Conservation (phyloP, 1,284 basidiomycete species). For the Irpex lacteus region DNA sequence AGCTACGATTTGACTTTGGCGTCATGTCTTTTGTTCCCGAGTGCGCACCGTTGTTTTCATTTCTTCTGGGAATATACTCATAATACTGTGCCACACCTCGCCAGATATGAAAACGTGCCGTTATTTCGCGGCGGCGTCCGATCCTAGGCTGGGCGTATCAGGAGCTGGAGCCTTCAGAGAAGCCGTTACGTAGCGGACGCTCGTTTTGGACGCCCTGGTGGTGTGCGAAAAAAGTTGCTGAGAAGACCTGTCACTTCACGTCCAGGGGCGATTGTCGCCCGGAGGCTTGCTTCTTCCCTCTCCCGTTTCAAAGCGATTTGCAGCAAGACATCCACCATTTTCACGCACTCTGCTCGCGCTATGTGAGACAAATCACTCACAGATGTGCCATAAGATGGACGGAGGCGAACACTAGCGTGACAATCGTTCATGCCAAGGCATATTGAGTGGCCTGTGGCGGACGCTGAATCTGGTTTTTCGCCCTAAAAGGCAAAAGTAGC, state of each 20-base stretch:
- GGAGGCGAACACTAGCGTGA: neutral
- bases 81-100: neutral
- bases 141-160: neutral
- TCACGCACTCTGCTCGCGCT: neutral
- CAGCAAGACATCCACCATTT: neutral
- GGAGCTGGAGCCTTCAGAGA: too few species aligned
- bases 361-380: neutral
- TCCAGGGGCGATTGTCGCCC: neutral
- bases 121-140: neutral
- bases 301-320: neutral
- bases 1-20: neutral
- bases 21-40: neutral
- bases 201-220: neutral
- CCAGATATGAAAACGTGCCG: neutral
- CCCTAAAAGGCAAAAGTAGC: neutral
- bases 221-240: neutral
- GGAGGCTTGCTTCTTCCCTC: neutral
- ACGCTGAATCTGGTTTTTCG: neutral
- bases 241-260: neutral
- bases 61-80: neutral
- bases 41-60: neutral
- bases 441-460: neutral
- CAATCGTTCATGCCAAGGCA: neutral
- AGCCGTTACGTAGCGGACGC: neutral
- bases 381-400: neutral